phyloP scores from a whole-genome alignment of 768 basidiomycete species.

The Termitomyces sp. region DNA sequence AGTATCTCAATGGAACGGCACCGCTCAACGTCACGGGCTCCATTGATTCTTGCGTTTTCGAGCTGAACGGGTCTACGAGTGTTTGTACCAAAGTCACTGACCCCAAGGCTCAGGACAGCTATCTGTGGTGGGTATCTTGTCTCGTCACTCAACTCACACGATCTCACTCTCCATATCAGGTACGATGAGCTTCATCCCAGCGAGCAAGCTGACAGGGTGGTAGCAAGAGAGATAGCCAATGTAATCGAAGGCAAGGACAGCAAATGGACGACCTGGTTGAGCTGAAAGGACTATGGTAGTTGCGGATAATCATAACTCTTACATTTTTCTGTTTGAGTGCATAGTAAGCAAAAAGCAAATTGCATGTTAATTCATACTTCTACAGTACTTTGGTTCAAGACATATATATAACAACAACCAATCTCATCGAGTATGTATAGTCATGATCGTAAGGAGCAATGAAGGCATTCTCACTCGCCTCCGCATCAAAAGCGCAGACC shows the following conservation, averaged over 20 bases:
- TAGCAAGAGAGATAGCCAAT: conserved; percentile 39
- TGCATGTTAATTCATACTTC: neutral
- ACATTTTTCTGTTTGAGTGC: too few species aligned
- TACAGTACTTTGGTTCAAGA: neutral
- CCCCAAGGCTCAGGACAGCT: conserved; percentile 38
- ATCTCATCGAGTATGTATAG: neutral
- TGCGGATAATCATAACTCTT: too few species aligned
- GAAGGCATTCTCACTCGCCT: neutral
- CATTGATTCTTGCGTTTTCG: conserved; percentile 44
- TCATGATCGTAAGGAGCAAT: neutral
- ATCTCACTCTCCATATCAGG: conserved; percentile 13
- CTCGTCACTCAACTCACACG: neutral
- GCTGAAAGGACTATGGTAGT: conserved; percentile 16
- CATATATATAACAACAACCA: neutral
- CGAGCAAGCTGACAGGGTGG: conserved; percentile 32
- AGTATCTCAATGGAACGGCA: conserved; percentile 62
- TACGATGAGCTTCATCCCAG: conserved; percentile 39
- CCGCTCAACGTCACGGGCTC: conserved; percentile 57
- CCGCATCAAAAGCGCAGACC: neutral
- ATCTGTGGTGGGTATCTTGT: conserved; percentile 37
- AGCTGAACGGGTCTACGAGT: conserved; percentile 18
- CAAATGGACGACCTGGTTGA: conserved; percentile 40
- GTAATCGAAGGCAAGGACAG: conserved; percentile 34
- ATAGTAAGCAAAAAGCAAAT: too few species aligned
- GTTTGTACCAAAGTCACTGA: conserved; percentile 30